These are phyloP conservation scores for Naganishia liquefaciens DNA, from an alignment of 1,284 basidiomycete species.

Conservation along the genomic window DNA sequence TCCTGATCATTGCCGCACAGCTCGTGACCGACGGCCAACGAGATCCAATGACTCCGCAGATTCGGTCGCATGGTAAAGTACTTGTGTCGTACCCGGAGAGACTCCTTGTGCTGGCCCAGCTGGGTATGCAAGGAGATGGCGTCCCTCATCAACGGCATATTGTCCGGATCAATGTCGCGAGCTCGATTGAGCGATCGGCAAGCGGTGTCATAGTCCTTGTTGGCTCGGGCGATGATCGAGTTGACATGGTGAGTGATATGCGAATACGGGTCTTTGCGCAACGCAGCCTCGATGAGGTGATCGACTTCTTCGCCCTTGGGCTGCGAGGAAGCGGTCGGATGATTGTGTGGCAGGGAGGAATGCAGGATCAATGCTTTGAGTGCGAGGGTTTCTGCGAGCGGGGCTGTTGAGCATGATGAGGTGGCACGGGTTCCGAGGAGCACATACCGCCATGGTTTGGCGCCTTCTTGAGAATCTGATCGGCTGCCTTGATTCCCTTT, in stretches of 20 bases:
- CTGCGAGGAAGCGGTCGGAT: constrained; percentile 52
- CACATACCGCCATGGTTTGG: constrained; percentile 88
- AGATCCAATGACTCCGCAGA: constrained; percentile 86
- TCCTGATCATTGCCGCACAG: constrained; percentile 74
- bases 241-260: constrained; percentile 99
- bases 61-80: constrained; percentile 80
- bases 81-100: constrained; percentile 80
- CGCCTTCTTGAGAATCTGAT: constrained; percentile 91
- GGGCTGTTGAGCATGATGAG: constrained; percentile 29
- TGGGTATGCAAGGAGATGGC: constrained; percentile 87
- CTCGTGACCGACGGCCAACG: constrained; percentile 83
- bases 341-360: constrained; percentile 49
- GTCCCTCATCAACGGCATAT: constrained; percentile 89
- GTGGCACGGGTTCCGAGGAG: not conserved
- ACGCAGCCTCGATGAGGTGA: constrained; percentile 78
- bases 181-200: constrained; percentile 63
- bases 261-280: constrained; percentile 82
- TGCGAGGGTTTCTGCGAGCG: constrained; percentile 74
- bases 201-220: constrained; percentile 60
- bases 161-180: constrained; percentile 88
- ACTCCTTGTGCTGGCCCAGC: constrained; percentile 75
- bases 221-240: constrained; percentile 78
- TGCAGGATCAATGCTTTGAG: constrained; percentile 87
- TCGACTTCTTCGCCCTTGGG: constrained; percentile 77
- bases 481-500: constrained; percentile 86